Conservation (phyloP, 2,329 filamentous ascomycete species). For the Aspergillus oerlinghausenensis region DNA sequence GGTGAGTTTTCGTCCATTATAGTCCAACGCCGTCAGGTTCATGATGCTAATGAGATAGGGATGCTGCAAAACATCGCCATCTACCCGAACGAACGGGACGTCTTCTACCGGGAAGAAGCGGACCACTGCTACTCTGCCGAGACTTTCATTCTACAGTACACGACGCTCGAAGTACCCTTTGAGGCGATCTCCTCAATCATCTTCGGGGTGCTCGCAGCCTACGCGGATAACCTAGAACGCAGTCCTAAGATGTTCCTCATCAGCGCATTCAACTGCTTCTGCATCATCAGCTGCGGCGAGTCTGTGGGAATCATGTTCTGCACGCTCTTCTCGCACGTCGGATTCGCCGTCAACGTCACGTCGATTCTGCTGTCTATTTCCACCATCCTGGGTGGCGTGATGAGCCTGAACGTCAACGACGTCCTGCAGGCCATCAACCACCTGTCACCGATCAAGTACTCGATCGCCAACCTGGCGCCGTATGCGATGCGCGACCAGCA, state of each 20-base stretch:
- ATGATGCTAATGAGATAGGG: constrained; percentile 40
- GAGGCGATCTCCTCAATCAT: constrained; percentile 62
- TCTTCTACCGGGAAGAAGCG: constrained; percentile 72
- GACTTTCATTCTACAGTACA: constrained; percentile 67
- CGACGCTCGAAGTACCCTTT: constrained; percentile 66
- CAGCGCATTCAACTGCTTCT: constrained; percentile 64
- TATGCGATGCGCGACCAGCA: constrained; percentile 58
- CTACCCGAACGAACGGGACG: constrained; percentile 67
- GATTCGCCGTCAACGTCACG: constrained; percentile 71
- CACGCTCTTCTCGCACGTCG: constrained; percentile 68
- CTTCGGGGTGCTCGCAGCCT: constrained; percentile 60
- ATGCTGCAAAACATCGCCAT: constrained; percentile 76
- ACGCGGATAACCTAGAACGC: constrained; percentile 62
- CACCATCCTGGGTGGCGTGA: constrained; percentile 65
- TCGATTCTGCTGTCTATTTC: constrained; percentile 66
- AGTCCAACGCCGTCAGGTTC: not conserved
- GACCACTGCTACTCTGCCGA: constrained; percentile 68
- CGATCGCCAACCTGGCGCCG: constrained; percentile 61
- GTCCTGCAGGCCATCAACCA: constrained; percentile 67
- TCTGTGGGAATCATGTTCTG: constrained; percentile 76
- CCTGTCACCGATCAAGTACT: constrained; percentile 66
- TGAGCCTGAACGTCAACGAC: constrained; percentile 64
- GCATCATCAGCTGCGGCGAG: constrained; percentile 69
- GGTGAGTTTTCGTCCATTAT: constrained; percentile 15
- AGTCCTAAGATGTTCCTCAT: constrained; percentile 64